Evolutionary conservation across 331 rosid genomes (phyloP).

Genomic region (Acacia pycnantha): DNA sequence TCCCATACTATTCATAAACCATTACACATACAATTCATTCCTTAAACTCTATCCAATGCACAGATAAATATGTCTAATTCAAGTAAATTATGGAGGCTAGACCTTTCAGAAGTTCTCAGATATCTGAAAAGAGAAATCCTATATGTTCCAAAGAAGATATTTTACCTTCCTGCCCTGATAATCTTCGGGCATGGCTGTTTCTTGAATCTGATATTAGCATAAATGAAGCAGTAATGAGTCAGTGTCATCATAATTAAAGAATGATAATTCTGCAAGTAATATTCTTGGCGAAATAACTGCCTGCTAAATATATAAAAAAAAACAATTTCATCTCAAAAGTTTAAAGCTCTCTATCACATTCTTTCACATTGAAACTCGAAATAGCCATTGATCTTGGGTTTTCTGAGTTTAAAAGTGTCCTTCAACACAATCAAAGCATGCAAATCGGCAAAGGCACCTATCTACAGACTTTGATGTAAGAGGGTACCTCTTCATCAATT

Average conservation of each 20-base stretch:
- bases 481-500: slow-evolving; percentile 87
- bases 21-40: background rate
- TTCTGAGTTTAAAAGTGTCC: background rate
- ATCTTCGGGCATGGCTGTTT: slow-evolving; percentile 80
- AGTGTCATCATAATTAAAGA: background rate
- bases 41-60: background rate
- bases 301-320: background rate
- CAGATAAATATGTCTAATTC: background rate
- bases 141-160: background rate
- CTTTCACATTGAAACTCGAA: background rate
- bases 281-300: background rate
- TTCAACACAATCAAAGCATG: background rate
- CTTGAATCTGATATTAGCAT: slow-evolving; percentile 58
- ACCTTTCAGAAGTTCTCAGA: background rate
- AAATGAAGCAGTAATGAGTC: slow-evolving; percentile 12
- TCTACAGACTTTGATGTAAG: slow-evolving; percentile 8
- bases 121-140: background rate
- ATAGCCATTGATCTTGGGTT: background rate
- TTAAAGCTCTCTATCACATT: background rate
- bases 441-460: slow-evolving; percentile 3
- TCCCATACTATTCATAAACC: background rate
- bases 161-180: slow-evolving; percentile 75
- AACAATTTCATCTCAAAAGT: background rate
- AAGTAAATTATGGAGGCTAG: background rate
- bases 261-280: slow-evolving; percentile 11